phyloP scores from a whole-genome alignment of 306 rosid genomes.

The Cucurbita maxima region DNA sequence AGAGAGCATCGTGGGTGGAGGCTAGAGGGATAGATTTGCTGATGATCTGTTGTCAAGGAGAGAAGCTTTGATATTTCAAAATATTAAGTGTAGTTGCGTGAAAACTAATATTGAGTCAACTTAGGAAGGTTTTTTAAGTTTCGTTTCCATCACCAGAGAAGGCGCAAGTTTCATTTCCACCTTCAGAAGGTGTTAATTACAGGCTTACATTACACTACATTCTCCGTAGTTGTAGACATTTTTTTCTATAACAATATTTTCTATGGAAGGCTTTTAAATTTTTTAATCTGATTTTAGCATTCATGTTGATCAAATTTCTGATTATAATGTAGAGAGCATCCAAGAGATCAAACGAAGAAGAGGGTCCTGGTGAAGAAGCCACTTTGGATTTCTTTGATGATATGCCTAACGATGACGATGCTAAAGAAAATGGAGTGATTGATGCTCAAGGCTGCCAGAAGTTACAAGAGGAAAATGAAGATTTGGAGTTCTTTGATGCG shows the following conservation, averaged over 20 bases:
- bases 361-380: neutral
- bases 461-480: neutral
- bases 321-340: neutral
- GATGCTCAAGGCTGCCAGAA: neutral
- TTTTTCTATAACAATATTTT: neutral
- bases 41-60: neutral
- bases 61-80: neutral
- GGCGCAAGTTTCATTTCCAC: neutral
- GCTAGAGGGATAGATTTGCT: neutral
- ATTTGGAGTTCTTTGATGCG: neutral
- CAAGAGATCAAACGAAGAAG: neutral
- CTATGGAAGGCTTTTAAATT: neutral
- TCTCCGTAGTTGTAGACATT: neutral
- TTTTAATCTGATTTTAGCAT: neutral
- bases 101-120: neutral
- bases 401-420: neutral
- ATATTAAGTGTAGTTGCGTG: neutral
- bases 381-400: neutral
- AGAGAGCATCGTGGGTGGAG: neutral
- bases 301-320: neutral
- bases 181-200: neutral
- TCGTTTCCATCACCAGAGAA: neutral
- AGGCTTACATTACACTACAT: neutral
- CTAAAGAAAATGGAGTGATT: neutral
- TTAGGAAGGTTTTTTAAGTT: neutral